Evolutionary conservation across 2,329 filamentous ascomycete species (phyloP), one percentile per base, ranked within the genome.

Genomic region (Cytospora piceicola): DNA sequence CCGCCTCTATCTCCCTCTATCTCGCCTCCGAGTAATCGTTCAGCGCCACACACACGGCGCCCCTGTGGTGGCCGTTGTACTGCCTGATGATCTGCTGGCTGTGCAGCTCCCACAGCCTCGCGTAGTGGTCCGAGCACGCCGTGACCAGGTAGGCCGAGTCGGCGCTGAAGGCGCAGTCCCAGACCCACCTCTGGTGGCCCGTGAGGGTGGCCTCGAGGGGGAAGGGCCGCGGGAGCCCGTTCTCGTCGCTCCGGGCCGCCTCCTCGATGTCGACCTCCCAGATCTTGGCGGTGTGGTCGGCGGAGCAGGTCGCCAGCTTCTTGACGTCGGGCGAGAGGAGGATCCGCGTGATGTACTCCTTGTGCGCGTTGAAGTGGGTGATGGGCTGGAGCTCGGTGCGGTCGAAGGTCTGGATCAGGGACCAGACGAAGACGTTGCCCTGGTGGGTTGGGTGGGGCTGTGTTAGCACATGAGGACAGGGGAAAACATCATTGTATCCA

Each of bases 361-460:
- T 92, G 79, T 97, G 94, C 2, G 94, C 94, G 70, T 88, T 88
- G 82, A 97, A 97, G 69, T 92, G 92, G 65, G 92, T 94, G 67
- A 97, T 87, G 1, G 94, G 93, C 0, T 96, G 84, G 20, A 97
- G 89, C 69, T 92, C 89, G 34, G 94, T 97, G 67, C 90, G 85
- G 65, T 97, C 93, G 70, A 87, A 88, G 67, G 88, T 88, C 73
- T 96, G 93, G 68, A 94, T 86, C 75, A 99, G 91, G 70, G 92
- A 90, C 95, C 95, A 99, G 72, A 99, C 93, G 76, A 96, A 99
- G 69, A 98, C 94, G 72, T 96, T 96, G 71, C 95, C 95, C 92
- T 97, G 56, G 11, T 11, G 36, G 58, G 27, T 15, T 11, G 36
- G 58, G 27, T 57, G 66, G 24, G 61, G 30, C 42, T 69, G 59